Base-by-base conservation (phyloP, 1,284 basidiomycete species). In the Flammula alnicola region DNA sequence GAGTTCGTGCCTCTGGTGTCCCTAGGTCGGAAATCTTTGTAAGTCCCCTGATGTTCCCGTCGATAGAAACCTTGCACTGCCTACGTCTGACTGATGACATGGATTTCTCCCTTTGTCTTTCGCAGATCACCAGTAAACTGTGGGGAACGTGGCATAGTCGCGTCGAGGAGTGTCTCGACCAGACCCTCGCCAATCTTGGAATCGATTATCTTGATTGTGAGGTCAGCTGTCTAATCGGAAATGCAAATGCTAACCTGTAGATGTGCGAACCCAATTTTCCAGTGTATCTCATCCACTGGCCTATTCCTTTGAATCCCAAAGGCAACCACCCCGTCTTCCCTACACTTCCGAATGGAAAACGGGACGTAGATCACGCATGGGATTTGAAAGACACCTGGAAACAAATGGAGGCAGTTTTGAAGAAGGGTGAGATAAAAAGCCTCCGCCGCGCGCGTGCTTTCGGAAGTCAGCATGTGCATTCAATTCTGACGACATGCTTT, bases 211-310 rank as follows among this genome's bases (percentile, higher is more conserved):
- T 93, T 36, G 91, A 93, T 65, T 67, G 80, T 90, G 60, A 55
- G 82, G 71, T 16, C 16, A 39, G 12, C 23, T 43, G n/a, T 38
- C 33, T 54, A 45, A 47, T 48, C 55, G 47, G 37, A 36, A 23
- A 44, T 48, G 39, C 8, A 43, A 49, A 47, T 17, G 26, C 43
- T 43, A n/a, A n/a, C n/a, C n/a, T n/a, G 49, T 51, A 47, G 51
- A 49, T 16, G 36, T 50, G 40, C 39, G 49, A 48, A 30, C 52
- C 33, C 25, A 35, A 27, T 52, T 40, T 52, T 44, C 14, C 51
- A 86, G 86, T 89, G 45, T 86, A 88, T 63, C 80, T 92, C 39
- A 72, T 93, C 39, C 91, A 93, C 70, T 93, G 92, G 91, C 92
- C 92, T 1, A 74, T 93, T 29, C 75, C 86, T 19, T 66, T 93